Base-by-base conservation (phyloP, 1,139 yeast genomes). In the Saccharomyces hybrid region DNA sequence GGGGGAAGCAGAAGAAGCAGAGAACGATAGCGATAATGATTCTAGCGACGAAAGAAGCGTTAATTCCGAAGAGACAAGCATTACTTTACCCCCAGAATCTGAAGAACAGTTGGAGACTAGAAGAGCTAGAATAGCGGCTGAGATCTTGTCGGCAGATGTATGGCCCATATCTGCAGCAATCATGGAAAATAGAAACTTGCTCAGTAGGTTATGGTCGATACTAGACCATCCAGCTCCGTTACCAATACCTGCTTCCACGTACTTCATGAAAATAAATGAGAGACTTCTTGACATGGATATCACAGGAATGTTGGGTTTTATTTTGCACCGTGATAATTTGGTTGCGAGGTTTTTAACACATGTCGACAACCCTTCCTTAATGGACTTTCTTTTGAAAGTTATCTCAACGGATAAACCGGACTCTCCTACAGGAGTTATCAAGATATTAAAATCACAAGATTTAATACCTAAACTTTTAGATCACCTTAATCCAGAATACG, bases 131-230 rank as follows among this genome's bases (percentile, higher is more conserved):
- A 79, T 90, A 56, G 91, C 96, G 2, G 88, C 96, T 1, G 98
- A 93, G 66, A 85, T 93, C 47, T 76, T 93, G 48, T 82, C 93
- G 54, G 89, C 95, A 5, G 98, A 91, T 66, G 93, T 90, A 8
- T 91, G 97, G 96, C 87, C 96, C 5, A 76, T 93, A 44, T 88
- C 96, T 4, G 96, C 93, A 63, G 84, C 96, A 0, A 85, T 93
- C 52, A 85, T 91, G 86, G 95, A 88, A 63, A 81, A 84, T 55
- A 76, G 81, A 3, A 76, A 75, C 23, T 76, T 88, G 51, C 71
- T 93, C 59, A 81, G 81, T 58, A 81, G 78, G 64, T 74, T 93
- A 53, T 93, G 98, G 98, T 71, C 80, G 32, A 76, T 90, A 26
- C 76, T 93, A 59, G 96, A 89, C 61, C 74, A 73, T 53, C 75